phyloP scores from a whole-genome alignment of 441 rosid genomes.

The Adansonia rubrostipa region DNA sequence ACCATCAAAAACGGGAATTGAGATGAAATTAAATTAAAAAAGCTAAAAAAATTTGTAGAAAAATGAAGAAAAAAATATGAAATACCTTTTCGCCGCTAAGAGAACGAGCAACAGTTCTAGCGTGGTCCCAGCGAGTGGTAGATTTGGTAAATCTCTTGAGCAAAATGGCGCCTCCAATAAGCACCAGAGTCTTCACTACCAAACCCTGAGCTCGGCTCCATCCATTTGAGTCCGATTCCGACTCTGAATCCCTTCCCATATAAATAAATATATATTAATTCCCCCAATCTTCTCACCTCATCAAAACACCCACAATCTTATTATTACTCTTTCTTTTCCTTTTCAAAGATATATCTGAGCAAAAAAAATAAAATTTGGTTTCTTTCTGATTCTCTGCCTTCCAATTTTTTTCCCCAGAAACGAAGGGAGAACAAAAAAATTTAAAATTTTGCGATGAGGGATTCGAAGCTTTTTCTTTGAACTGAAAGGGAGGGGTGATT shows the following conservation, averaged over 20 bases:
- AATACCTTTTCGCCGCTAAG: constrained; percentile 78
- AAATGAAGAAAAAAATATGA: neutral
- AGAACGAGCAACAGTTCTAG: constrained; percentile 70
- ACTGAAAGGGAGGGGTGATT: neutral
- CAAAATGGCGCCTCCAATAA: constrained; percentile 79
- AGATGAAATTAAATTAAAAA: neutral
- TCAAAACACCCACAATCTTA: constrained; percentile 24
- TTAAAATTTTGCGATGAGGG: neutral
- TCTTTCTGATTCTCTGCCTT: neutral
- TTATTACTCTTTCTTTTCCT: neutral
- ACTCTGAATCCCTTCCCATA: constrained; percentile 42
- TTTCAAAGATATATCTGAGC: neutral
- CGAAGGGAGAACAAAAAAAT: neutral
- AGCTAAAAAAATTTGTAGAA: neutral
- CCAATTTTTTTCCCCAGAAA: neutral
- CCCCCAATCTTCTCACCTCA: neutral
- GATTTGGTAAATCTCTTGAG: constrained; percentile 87
- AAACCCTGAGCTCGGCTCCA: constrained; percentile 77
- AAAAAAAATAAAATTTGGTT: neutral
- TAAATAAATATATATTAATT: neutral
- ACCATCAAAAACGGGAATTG: neutral
- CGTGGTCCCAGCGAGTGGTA: constrained; percentile 88
- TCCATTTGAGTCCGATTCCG: constrained; percentile 54
- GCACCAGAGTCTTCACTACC: constrained; percentile 61
- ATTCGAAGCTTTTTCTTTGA: neutral